phyloP scores from a whole-genome alignment of 345 rosid genomes.

The Eucalyptus marginata region DNA sequence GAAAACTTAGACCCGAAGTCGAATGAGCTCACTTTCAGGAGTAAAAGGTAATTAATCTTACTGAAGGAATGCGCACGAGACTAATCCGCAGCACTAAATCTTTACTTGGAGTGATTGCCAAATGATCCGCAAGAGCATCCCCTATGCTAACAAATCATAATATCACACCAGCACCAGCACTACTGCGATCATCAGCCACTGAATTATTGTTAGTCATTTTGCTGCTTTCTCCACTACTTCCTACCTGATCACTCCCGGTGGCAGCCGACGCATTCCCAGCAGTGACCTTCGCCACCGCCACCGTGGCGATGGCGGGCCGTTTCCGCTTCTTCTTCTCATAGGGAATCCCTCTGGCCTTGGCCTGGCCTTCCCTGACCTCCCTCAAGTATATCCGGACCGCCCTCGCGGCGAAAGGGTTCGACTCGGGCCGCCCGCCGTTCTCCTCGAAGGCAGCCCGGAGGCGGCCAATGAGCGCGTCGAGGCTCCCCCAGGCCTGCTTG shows the following conservation, averaged over 20 bases:
- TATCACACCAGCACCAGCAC: background rate
- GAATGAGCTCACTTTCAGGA: background rate
- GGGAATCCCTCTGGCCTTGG: conserved; percentile 68
- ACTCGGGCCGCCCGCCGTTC: conserved; percentile 52
- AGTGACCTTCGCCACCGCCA: conserved; percentile 1
- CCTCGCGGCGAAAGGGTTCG: conserved; percentile 55
- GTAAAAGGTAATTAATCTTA: background rate
- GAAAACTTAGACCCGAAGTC: background rate
- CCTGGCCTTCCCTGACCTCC: conserved; percentile 59
- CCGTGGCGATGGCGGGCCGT: conserved; percentile 7
- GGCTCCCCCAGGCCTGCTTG: conserved; percentile 73
- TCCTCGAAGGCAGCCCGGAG: conserved; percentile 70
- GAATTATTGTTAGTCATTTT: background rate
- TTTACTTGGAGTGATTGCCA: background rate
- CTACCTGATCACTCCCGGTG: background rate
- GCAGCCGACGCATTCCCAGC: background rate
- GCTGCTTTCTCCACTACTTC: background rate
- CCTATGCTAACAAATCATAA: background rate
- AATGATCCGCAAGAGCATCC: background rate
- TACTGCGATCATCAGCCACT: background rate
- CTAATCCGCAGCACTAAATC: background rate
- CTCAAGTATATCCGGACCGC: conserved; percentile 60
- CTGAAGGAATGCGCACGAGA: background rate
- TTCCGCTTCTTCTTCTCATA: conserved; percentile 71
- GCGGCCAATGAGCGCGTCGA: conserved; percentile 72